These are phyloP conservation scores for Houttuynia cordata DNA, from an alignment of 164 flowering plant species.

Conservation along the genomic window DNA sequence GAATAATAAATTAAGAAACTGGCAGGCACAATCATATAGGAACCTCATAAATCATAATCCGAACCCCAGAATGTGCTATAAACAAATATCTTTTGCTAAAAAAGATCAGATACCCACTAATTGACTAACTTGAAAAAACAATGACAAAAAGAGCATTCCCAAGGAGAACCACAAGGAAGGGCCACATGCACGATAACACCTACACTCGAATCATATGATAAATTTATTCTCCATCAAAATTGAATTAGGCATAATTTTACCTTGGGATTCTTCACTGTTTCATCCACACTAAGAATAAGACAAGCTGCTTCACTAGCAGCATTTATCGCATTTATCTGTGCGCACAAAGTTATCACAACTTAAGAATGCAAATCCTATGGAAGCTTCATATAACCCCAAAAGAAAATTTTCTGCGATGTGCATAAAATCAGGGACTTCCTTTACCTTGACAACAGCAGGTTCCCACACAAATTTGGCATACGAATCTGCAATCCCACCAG, in stretches of 20 bases:
- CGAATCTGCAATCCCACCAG: constrained; percentile 92
- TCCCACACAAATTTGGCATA: constrained; percentile 98
- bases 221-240: neutral
- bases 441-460: constrained; percentile 93
- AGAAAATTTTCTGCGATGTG: neutral
- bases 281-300: constrained; percentile 87
- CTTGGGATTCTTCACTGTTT: constrained; percentile 96
- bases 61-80: too few species aligned
- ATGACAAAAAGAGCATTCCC: too few species aligned
- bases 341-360: neutral
- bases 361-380: neutral
- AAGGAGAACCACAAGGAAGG: neutral
- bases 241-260: constrained; percentile 20
- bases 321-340: constrained; percentile 93
- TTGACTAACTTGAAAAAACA: too few species aligned
- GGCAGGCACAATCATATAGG: too few species aligned
- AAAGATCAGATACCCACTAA: too few species aligned
- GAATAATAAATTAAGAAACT: too few species aligned
- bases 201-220: neutral
- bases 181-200: neutral
- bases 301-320: constrained; percentile 99
- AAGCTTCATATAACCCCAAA: too few species aligned
- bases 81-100: too few species aligned
- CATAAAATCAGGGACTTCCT: neutral
- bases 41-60: too few species aligned